Evolutionary conservation across 306 rosid genomes (phyloP).

Genomic region (Adenanthera pavonina): DNA sequence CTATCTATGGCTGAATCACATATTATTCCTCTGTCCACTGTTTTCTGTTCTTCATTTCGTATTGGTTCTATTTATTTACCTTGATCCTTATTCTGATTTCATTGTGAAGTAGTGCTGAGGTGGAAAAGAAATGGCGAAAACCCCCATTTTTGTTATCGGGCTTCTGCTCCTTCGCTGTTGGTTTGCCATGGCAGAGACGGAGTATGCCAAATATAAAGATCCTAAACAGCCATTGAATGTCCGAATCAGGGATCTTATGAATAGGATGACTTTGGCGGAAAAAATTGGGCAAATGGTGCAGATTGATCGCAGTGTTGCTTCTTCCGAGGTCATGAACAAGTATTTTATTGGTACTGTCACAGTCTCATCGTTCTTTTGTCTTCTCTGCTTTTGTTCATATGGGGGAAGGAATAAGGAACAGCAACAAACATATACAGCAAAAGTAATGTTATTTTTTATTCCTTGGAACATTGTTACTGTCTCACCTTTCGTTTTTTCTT

Average conservation of each 20-base stretch:
- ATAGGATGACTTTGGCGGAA: constrained; percentile 47
- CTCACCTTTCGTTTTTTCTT: not conserved
- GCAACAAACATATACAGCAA: not conserved
- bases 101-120: constrained; percentile 12
- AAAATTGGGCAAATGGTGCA: constrained; percentile 51
- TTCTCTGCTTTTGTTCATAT: not conserved
- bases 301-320: constrained; percentile 43
- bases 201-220: constrained; percentile 47
- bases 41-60: not conserved
- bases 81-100: not conserved
- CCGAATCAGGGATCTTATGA: constrained; percentile 39
- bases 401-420: not conserved
- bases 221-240: constrained; percentile 44
- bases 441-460: not conserved
- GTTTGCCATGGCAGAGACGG: constrained; percentile 23
- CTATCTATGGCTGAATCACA: not conserved
- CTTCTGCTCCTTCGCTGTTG: constrained; percentile 33
- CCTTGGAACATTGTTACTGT: not conserved
- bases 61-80: not conserved
- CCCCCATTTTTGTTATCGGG: constrained; percentile 16
- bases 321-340: constrained; percentile 37
- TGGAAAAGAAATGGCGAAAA: constrained; percentile 37
- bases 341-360: constrained; percentile 41
- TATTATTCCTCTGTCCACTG: not conserved
- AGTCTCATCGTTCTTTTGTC: not conserved